A percentile compares a stretch with the other conserved stretches of the same genome.
Conservation (phyloP, 441 rosid genomes). For the Aquilaria agallochum region DNA sequence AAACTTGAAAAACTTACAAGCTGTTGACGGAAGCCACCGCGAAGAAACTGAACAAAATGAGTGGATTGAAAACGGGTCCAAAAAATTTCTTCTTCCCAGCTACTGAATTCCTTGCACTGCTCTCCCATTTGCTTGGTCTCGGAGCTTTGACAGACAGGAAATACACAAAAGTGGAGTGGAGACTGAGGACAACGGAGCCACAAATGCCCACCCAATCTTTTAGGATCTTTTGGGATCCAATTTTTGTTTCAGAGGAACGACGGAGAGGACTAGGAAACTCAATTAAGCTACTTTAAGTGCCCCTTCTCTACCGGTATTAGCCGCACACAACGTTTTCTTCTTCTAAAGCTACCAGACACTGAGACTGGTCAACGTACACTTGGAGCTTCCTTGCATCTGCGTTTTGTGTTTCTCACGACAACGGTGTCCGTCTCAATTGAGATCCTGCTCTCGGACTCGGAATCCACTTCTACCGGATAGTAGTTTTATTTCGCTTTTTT, state of each 20-base stretch:
- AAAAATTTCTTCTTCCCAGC: slow-evolving; percentile 64
- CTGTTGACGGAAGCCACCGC: slow-evolving; percentile 37
- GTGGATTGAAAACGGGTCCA: slow-evolving; percentile 57
- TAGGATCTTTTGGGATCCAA: slow-evolving; percentile 12
- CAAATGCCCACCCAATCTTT: background rate
- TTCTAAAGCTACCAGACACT: too few relatives aligned
- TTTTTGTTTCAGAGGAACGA: slow-evolving; percentile 13
- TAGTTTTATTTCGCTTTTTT: too few relatives aligned
- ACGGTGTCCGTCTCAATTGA: too few relatives aligned
- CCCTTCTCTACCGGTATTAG: slow-evolving; percentile 31
- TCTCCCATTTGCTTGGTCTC: slow-evolving; percentile 27
- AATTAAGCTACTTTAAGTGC: slow-evolving; percentile 13
- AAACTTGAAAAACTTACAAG: slow-evolving; percentile 33
- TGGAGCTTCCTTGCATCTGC: too few relatives aligned
- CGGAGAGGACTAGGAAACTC: slow-evolving; percentile 7
- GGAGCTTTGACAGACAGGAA: background rate
- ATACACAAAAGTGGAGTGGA: too few relatives aligned
- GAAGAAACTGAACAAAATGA: slow-evolving; percentile 51
- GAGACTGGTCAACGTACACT: too few relatives aligned
- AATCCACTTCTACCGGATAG: too few relatives aligned
- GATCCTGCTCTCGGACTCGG: too few relatives aligned
- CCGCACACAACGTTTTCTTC: background rate
- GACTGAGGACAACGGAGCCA: too few relatives aligned
- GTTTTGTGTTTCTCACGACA: too few relatives aligned
- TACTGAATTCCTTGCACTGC: slow-evolving; percentile 28